A percentile compares a stretch with the other conserved stretches of the same genome.
Conservation (phyloP, 2,329 filamentous ascomycete genomes). For the Fusarium bulbicola region DNA sequence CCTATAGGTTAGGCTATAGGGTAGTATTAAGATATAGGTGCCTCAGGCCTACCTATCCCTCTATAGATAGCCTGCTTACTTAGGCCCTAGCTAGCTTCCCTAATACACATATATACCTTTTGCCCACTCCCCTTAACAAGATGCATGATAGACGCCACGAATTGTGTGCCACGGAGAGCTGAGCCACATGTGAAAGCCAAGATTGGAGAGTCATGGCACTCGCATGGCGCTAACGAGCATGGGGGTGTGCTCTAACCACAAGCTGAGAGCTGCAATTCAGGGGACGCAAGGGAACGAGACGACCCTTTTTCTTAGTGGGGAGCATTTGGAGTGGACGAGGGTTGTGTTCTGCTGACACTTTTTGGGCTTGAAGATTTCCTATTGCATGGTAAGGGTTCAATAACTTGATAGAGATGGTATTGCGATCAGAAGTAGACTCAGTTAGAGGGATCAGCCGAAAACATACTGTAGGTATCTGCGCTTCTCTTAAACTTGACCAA, state of each 20-base stretch:
- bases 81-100: too few species aligned
- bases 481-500: neutral
- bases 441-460: neutral
- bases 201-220: conserved; percentile 28
- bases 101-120: too few species aligned
- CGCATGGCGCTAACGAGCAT: conserved; percentile 37
- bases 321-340: conserved; percentile 20
- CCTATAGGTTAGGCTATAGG: too few species aligned
- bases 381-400: conserved; percentile 6
- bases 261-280: conserved; percentile 26
- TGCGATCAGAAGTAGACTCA: neutral
- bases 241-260: conserved; percentile 19
- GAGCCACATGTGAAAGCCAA: conserved; percentile 30
- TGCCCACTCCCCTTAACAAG: too few species aligned
- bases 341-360: neutral
- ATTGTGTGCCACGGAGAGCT: neutral
- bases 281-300: conserved; percentile 19
- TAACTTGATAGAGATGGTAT: neutral
- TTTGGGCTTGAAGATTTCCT: conserved; percentile 2
- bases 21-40: too few species aligned
- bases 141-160: conserved; percentile 25
- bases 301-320: conserved; percentile 26
- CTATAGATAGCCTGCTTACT: too few species aligned
- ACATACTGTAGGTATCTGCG: neutral
- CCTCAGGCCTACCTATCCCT: too few species aligned